Evolutionary conservation across 2,329 filamentous ascomycete species (phyloP).

Genomic region (Colletotrichum karsti): DNA sequence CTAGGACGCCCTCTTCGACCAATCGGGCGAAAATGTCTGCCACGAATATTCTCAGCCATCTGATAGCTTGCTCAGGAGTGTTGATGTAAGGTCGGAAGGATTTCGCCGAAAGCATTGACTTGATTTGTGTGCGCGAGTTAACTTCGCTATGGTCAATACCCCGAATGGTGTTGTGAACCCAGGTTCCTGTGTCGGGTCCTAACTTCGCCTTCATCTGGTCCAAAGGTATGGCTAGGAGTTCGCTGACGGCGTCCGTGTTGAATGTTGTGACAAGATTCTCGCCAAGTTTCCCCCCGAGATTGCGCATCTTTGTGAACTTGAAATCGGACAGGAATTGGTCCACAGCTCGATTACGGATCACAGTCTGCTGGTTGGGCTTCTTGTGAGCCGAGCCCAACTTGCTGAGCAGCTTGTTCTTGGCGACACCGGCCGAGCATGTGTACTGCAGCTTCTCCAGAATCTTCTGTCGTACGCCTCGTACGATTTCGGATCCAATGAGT

Average conservation of each 20-base stretch:
- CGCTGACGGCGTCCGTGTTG: conserved; percentile 80
- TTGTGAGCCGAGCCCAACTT: conserved; percentile 92
- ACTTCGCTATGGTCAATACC: conserved; percentile 90
- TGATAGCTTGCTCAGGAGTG: conserved; percentile 77
- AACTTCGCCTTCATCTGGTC: conserved; percentile 81
- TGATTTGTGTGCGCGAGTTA: conserved; percentile 90
- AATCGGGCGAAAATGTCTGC: conserved; percentile 91
- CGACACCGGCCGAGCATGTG: conserved; percentile 90
- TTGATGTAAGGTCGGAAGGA: conserved; percentile 89
- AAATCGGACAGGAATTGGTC: conserved; percentile 82
- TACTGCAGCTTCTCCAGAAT: conserved; percentile 80
- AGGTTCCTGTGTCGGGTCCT: conserved; percentile 84
- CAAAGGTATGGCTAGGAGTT: conserved; percentile 76
- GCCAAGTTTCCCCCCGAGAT: conserved; percentile 93
- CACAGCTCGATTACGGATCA: conserved; percentile 88
- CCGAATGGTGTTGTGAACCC: conserved; percentile 86
- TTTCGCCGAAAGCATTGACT: conserved; percentile 97
- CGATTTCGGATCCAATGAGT: conserved; percentile 87
- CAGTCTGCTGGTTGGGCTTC: conserved; percentile 93
- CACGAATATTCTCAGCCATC: conserved; percentile 90
- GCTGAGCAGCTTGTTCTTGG: conserved; percentile 92
- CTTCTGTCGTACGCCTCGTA: conserved; percentile 75
- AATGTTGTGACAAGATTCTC: conserved; percentile 86
- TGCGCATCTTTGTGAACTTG: conserved; percentile 95
- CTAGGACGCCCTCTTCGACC: conserved; percentile 88